Evolutionary conservation across 495 filamentous ascomycete genomes (phyloP).

Genomic region (Physcia stellaris): DNA sequence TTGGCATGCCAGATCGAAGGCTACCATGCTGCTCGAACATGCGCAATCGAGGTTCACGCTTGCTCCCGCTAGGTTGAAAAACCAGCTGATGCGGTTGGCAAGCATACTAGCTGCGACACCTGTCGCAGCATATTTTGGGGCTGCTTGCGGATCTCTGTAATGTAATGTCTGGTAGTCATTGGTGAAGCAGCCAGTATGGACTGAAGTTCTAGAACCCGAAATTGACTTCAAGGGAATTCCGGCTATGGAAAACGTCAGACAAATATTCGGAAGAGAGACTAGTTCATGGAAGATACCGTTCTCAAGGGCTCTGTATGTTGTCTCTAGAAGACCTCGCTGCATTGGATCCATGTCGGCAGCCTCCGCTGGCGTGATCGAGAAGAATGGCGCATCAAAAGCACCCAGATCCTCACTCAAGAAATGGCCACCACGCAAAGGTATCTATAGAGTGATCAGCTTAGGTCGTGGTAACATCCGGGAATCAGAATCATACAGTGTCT

Average conservation of each 20-base stretch:
- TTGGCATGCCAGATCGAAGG: constrained; percentile 13
- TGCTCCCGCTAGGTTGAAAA: constrained; percentile 8
- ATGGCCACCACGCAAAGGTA: constrained; percentile 21
- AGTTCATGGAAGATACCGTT: constrained; percentile 21
- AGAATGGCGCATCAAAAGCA: constrained; percentile 35
- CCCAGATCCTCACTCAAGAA: constrained; percentile 28
- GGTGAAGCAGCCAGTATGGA: constrained; percentile 27
- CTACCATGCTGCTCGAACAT: constrained; percentile 18
- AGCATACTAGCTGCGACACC: constrained; percentile 14
- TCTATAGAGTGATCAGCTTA: background rate
- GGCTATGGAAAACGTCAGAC: too few species aligned
- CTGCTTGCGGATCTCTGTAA: constrained; percentile 15
- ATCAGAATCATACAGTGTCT: too few species aligned
- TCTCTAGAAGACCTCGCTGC: constrained; percentile 32
- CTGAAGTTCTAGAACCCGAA: constrained; percentile 24
- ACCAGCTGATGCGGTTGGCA: constrained; percentile 13
- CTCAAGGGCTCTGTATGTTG: constrained; percentile 39
- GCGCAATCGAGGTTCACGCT: constrained; percentile 16
- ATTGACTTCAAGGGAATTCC: constrained; percentile 28
- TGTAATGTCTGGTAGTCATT: constrained; percentile 19
- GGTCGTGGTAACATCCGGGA: too few species aligned
- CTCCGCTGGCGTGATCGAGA: constrained; percentile 33
- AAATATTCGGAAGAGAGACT: too few species aligned
- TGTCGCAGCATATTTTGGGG: constrained; percentile 23
- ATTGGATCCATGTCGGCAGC: constrained; percentile 37